Conservation (phyloP, 257 asterid species). For the Oldenlandia corymbosa region DNA sequence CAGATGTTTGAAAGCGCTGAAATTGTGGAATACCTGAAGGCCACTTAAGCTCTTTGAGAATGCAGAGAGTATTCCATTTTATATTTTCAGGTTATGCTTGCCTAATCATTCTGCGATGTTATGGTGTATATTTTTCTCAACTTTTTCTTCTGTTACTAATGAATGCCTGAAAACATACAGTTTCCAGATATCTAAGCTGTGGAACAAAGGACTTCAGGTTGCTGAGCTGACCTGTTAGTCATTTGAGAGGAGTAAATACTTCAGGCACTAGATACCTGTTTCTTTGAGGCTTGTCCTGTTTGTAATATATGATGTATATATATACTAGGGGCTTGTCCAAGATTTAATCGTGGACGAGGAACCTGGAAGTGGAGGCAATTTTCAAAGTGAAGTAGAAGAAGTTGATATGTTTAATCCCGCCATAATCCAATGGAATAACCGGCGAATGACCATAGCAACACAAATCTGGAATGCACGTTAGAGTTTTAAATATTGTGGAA, state of each 20-base stretch:
- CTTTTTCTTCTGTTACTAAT: background rate
- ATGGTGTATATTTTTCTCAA: background rate
- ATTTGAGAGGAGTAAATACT: conserved; percentile 6
- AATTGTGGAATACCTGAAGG: conserved; percentile 68
- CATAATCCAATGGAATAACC: too few relatives aligned
- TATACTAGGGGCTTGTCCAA: too few relatives aligned
- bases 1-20: conserved; percentile 97
- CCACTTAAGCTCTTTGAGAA: conserved; percentile 66
- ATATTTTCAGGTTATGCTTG: conserved; percentile 2
- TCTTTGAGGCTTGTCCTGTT: conserved; percentile 3
- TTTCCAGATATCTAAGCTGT: conserved; percentile 1
- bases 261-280: background rate
- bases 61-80: background rate
- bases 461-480: too few relatives aligned
- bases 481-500: too few relatives aligned
- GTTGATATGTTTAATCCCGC: too few relatives aligned
- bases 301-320: too few relatives aligned
- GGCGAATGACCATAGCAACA: too few relatives aligned
- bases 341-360: too few relatives aligned
- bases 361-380: too few relatives aligned
- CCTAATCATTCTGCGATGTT: conserved; percentile 6
- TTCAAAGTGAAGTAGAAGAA: too few relatives aligned
- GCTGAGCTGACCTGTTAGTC: background rate
- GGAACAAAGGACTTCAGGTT: too few relatives aligned
- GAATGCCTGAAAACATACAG: background rate